These are phyloP conservation scores for Parachlorella kessleri DNA, from an alignment of 139 green algal genomes.

Conservation along the genomic window DNA sequence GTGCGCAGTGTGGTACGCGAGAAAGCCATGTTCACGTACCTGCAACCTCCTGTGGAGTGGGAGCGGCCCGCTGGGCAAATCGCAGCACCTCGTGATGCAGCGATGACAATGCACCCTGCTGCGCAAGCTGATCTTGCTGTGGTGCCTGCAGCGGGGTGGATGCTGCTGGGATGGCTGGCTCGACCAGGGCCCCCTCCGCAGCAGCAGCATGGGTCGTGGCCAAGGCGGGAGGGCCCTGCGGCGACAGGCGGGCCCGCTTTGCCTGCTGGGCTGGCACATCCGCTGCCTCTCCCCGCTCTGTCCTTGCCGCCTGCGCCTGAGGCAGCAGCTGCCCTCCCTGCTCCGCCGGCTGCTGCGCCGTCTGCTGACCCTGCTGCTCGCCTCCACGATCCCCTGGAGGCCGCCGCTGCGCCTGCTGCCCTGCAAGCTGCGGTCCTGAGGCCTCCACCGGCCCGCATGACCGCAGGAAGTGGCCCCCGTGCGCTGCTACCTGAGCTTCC, in stretches of 20 bases:
- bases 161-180: background rate
- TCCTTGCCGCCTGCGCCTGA: background rate
- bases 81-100: constrained; percentile 59
- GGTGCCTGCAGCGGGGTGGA: background rate
- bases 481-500: too few relatives aligned
- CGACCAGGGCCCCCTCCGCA: background rate
- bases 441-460: background rate
- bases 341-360: background rate
- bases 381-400: background rate
- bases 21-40: too few relatives aligned
- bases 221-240: background rate
- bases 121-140: background rate
- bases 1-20: too few relatives aligned
- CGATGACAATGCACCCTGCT: constrained; percentile 9
- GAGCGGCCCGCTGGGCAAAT: constrained; percentile 48
- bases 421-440: background rate
- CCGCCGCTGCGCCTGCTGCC: background rate
- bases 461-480: background rate
- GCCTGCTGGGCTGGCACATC: background rate
- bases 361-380: too few relatives aligned
- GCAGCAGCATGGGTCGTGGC: too few relatives aligned
- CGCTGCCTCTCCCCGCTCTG: background rate
- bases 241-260: background rate
- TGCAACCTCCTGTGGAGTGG: constrained; percentile 29
- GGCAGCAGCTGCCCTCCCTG: background rate